Evolutionary conservation across 139 green algal species (phyloP).

Genomic region (Micractinium sp.): DNA sequence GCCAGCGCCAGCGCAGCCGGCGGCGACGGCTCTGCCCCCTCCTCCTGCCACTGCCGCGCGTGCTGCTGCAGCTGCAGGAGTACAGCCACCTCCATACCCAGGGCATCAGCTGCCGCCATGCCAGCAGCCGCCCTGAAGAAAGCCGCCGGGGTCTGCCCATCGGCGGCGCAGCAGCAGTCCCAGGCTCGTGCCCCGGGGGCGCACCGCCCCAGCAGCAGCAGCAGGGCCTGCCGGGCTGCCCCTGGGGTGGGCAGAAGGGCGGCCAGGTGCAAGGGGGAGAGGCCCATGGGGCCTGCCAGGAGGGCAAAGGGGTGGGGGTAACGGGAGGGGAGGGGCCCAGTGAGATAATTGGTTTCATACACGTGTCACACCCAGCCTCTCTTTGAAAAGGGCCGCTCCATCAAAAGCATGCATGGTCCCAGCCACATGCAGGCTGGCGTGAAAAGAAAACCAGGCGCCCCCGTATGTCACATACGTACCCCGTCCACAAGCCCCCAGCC

Average conservation of each 20-base stretch:
- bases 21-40: not conserved
- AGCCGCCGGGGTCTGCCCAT: slow-evolving; percentile 9
- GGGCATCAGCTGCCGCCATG: not conserved
- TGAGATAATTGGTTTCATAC: not conserved
- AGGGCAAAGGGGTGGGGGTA: not conserved
- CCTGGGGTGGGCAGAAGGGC: slow-evolving; percentile 26
- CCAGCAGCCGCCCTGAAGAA: not conserved
- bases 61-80: slow-evolving; percentile 1
- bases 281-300: slow-evolving; percentile 15
- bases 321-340: not conserved
- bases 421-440: not conserved
- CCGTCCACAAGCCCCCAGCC: too few species aligned
- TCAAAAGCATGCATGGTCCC: too few species aligned
- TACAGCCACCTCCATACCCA: not conserved
- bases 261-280: slow-evolving; percentile 54
- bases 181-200: slow-evolving; percentile 17
- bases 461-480: too few species aligned
- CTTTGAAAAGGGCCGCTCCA: too few species aligned
- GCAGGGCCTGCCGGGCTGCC: not conserved
- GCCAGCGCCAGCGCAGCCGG: not conserved
- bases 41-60: not conserved
- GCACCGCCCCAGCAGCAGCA: slow-evolving; percentile 37
- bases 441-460: too few species aligned
- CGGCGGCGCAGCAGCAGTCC: slow-evolving; percentile 1
- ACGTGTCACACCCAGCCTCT: not conserved